Conservation (phyloP, 1,284 basidiomycete species). For the Malassezia slooffiae region DNA sequence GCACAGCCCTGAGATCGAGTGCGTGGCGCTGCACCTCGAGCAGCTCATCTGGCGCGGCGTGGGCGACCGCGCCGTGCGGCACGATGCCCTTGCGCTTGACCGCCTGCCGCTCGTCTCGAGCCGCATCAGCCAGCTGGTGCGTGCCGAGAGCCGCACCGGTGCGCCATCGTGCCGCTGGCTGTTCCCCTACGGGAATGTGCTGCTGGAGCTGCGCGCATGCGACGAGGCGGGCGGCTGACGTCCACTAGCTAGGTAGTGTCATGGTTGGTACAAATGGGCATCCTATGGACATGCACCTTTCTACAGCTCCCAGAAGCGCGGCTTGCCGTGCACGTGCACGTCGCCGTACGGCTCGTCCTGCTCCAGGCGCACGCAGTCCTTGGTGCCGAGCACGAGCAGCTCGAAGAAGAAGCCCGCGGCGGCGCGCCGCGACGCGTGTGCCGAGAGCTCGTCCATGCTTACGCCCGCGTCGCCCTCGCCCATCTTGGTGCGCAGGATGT, state of each 20-base stretch:
- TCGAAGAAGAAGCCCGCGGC: constrained; percentile 97
- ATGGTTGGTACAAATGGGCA: not conserved
- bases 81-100: not conserved
- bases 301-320: constrained; percentile 54
- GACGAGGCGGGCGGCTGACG: too few species aligned
- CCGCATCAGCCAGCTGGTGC: constrained; percentile 8
- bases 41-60: constrained; percentile 4
- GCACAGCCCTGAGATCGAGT: not conserved
- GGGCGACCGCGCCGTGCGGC: not conserved
- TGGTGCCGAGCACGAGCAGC: constrained; percentile 79
- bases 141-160: too few species aligned
- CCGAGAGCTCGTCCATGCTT: constrained; percentile 56
- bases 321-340: constrained; percentile 71
- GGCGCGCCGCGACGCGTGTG: constrained; percentile 75
- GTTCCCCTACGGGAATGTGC: constrained; percentile 8
- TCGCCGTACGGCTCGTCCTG: constrained; percentile 66
- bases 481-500: constrained; percentile 33
- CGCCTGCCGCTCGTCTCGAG: constrained; percentile 9
- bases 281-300: not conserved
- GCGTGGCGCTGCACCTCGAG: constrained; percentile 4
- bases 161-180: too few species aligned
- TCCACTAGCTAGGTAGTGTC: too few species aligned
- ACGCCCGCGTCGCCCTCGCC: constrained; percentile 12
- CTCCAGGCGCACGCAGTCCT: constrained; percentile 70
- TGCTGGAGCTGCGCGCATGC: not conserved